Base-by-base conservation (phyloP, 176 grass and related monocot species). In the Stipa capillata region DNA sequence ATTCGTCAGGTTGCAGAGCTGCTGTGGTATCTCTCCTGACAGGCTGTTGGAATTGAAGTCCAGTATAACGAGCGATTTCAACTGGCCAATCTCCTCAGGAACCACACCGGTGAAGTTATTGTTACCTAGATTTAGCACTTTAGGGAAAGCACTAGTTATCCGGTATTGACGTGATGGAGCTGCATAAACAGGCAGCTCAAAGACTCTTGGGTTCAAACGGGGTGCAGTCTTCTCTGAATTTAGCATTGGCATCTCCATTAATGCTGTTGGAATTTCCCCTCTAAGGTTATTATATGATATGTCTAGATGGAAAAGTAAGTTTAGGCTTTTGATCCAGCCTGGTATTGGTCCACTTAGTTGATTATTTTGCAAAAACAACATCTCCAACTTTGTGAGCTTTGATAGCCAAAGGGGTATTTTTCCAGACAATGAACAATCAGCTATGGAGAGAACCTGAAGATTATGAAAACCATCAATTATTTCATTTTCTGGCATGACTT, bases 321-420 rank as follows among this genome's bases (percentile, higher is more conserved):
- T 41, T 17, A 86, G 29, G 2, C 15, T 37, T 28, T 32, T 65
- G 1, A 89, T 49, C 87, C 87, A 86, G 18, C 1, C 15, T 17
- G 87, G 83, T 65, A 89, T 56, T 7, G 15, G 0, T 20, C 87
- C 87, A 11, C 0, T 65, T 0, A 90, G 83, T 20, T 1, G 4
- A 86, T 90, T 90, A 21, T 1, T 0, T 1, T 4, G 0, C 9
- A 90, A 28, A 10, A 1, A 0, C 25, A 90, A 17, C 2, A 81
- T 14, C 25, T 77, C 45, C 25, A 89, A 12, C 7, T 89, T 81
- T 61, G 2, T 14, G 1, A 89, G 16, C 16, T 59, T 85, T 27
- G 82, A 85, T 35, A 89, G 5, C 87, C 87, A 89, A 42, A 27
- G 6, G 8, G 83, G 87, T 55, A 86, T 18, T 21, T 78, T 28